A percentile compares a stretch with the other conserved stretches of the same genome.
These are phyloP conservation scores for Fusarium drepaniforme DNA, from an alignment of 2,329 filamentous ascomycete genomes.

Conservation along the genomic window DNA sequence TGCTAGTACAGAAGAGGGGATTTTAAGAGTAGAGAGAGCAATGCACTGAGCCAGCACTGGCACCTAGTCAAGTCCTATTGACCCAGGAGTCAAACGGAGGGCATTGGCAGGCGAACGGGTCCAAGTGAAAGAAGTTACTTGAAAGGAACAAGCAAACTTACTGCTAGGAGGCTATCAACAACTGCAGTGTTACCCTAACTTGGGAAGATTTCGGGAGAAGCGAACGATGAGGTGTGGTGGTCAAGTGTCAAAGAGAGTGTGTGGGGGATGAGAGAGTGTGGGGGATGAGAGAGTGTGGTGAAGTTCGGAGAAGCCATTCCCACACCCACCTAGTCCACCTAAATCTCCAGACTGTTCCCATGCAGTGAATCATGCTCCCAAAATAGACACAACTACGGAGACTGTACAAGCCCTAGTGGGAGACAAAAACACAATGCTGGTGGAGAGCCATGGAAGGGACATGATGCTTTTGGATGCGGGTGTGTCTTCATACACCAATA, in stretches of 20 bases:
- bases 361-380: background rate
- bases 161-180: background rate
- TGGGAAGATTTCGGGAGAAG: too few species aligned
- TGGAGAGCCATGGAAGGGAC: background rate
- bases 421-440: background rate
- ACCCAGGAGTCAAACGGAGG: background rate
- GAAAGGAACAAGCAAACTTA: background rate
- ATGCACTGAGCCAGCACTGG: background rate
- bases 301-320: background rate
- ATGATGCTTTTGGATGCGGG: background rate
- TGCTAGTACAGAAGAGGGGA: background rate
- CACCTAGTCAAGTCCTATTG: background rate
- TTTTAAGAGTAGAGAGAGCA: background rate
- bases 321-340: background rate
- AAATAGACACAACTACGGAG: background rate
- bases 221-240: background rate
- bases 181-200: background rate
- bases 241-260: background rate
- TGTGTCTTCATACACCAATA: background rate
- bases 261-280: background rate
- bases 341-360: background rate
- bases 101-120: background rate
- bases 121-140: background rate
- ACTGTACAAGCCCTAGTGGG: too few species aligned
- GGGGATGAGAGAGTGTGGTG: background rate